A percentile compares a stretch with the other conserved stretches of the same genome.
These are phyloP conservation scores for Globisporangium orthogonon DNA, from an alignment of 352 stramenopile genomes.

Conservation along the genomic window DNA sequence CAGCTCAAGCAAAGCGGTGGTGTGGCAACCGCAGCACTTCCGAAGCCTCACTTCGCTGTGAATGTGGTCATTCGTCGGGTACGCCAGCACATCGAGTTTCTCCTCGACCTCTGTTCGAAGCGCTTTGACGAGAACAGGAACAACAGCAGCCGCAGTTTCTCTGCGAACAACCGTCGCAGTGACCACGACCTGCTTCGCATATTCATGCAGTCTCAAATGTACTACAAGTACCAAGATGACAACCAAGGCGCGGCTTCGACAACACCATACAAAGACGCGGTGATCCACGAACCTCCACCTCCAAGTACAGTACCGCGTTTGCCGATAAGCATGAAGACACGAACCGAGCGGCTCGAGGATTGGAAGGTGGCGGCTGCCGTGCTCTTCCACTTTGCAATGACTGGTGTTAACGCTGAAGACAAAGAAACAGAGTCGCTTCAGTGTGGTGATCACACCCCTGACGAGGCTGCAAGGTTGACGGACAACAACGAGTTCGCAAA, in stretches of 20 bases:
- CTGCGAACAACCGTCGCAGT: neutral
- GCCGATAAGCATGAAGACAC: neutral
- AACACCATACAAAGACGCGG: neutral
- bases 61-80: constrained; percentile 41
- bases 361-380: constrained; percentile 22
- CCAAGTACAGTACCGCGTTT: constrained; percentile 1
- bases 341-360: constrained; percentile 1
- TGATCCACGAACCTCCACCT: neutral
- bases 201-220: constrained; percentile 45
- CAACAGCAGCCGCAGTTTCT: neutral
- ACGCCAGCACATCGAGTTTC: constrained; percentile 32
- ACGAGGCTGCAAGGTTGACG: neutral
- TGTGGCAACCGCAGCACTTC: neutral
- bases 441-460: neutral
- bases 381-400: constrained; percentile 35
- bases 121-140: neutral
- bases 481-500: neutral
- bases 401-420: constrained; percentile 15
- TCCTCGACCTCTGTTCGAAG: constrained; percentile 18
- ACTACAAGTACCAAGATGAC: constrained; percentile 47
- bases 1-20: constrained; percentile 8
- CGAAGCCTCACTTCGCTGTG: constrained; percentile 21
- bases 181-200: constrained; percentile 20
- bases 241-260: neutral
- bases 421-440: neutral